Conservation (phyloP, 106 monocot genomes). For the Xerophyta viscosa region DNA sequence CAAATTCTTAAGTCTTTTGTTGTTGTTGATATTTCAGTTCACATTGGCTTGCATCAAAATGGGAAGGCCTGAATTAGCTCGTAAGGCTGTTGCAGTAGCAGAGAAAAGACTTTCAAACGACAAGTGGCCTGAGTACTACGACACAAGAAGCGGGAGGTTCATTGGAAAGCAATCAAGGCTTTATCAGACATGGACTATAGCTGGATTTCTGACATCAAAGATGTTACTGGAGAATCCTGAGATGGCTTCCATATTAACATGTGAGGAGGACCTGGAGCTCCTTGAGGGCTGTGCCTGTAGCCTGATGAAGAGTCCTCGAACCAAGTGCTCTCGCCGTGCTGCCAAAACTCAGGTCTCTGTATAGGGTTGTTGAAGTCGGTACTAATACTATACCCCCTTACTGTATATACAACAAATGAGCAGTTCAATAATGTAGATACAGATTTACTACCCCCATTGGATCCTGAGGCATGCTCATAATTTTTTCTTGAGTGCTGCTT, state of each 20-base stretch:
- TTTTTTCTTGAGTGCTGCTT: slow-evolving; percentile 26
- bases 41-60: slow-evolving; percentile 95
- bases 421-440: slow-evolving; percentile 8
- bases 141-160: slow-evolving; percentile 69
- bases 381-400: slow-evolving; percentile 3
- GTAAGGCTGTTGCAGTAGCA: slow-evolving; percentile 56
- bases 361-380: slow-evolving; percentile 7
- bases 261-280: slow-evolving; percentile 88
- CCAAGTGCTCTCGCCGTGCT: slow-evolving; percentile 60
- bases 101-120: slow-evolving; percentile 70
- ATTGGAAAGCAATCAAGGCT: slow-evolving; percentile 82
- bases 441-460: slow-evolving; percentile 11
- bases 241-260: slow-evolving; percentile 71
- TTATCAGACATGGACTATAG: slow-evolving; percentile 90
- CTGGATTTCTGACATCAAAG: slow-evolving; percentile 78
- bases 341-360: slow-evolving; percentile 38
- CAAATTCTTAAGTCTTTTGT: slow-evolving; percentile 2
- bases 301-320: slow-evolving; percentile 38
- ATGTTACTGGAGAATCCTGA: slow-evolving; percentile 77
- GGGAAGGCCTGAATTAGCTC: slow-evolving; percentile 78
- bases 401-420: slow-evolving; percentile 24
- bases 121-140: slow-evolving; percentile 95
- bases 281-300: slow-evolving; percentile 85
- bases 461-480: slow-evolving; percentile 19
- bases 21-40: slow-evolving; percentile 43